Evolutionary conservation across 352 stramenopile genomes (phyloP).

Genomic region (Phytophthora kernoviae): DNA sequence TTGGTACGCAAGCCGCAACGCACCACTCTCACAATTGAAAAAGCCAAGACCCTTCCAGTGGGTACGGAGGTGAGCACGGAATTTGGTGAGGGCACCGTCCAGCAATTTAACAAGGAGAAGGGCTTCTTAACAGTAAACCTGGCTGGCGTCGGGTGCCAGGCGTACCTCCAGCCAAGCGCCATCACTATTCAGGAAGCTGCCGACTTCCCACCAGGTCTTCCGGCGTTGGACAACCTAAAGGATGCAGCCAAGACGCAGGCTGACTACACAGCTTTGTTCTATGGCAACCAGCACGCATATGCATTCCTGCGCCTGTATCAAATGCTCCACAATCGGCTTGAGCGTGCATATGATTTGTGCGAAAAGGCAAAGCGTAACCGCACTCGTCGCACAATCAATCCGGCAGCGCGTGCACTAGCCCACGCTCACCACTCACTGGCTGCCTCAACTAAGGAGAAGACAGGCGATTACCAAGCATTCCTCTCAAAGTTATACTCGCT

Average conservation of each 20-base stretch:
- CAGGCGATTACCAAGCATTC: slow-evolving; percentile 87
- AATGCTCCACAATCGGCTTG: slow-evolving; percentile 85
- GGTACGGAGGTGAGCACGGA: slow-evolving; percentile 81
- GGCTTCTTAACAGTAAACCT: slow-evolving; percentile 73
- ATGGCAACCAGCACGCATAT: slow-evolving; percentile 87
- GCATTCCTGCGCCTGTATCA: slow-evolving; percentile 91
- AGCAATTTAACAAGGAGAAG: slow-evolving; percentile 72
- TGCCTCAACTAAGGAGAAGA: slow-evolving; percentile 65
- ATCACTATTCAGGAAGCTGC: slow-evolving; percentile 79
- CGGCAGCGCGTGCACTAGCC: slow-evolving; percentile 75
- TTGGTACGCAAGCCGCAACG: slow-evolving; percentile 78
- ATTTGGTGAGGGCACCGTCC: slow-evolving; percentile 83
- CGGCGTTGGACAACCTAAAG: slow-evolving; percentile 62
- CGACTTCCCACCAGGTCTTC: slow-evolving; percentile 75
- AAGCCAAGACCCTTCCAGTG: slow-evolving; percentile 62
- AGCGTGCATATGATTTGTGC: slow-evolving; percentile 81
- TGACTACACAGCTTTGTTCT: slow-evolving; percentile 63
- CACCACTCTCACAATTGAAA: slow-evolving; percentile 65
- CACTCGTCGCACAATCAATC: slow-evolving; percentile 87
- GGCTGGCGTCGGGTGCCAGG: slow-evolving; percentile 53
- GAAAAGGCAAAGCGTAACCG: slow-evolving; percentile 88
- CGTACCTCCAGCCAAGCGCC: slow-evolving; percentile 75
- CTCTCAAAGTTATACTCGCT: slow-evolving; percentile 87
- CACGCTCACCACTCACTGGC: slow-evolving; percentile 68
- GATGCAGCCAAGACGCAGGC: slow-evolving; percentile 48